Conservation (phyloP, 1,284 basidiomycete genomes). For the Pseudozyma flocculosa region DNA sequence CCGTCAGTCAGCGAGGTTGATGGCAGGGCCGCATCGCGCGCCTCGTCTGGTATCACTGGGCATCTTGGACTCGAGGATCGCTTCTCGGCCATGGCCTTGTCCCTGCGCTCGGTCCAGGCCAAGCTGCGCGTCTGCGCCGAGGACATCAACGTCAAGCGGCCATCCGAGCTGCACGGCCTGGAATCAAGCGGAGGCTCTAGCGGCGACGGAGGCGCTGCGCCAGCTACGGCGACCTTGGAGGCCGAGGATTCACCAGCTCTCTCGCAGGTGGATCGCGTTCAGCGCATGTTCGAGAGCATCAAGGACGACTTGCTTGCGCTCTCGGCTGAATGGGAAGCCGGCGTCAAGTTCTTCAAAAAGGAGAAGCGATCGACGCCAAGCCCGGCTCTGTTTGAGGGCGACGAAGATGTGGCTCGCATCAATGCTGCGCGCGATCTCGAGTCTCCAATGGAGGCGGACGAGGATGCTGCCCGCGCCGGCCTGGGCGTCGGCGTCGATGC, state of each 20-base stretch:
- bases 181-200: background rate
- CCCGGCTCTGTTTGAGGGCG: conserved; percentile 6
- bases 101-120: conserved; percentile 54
- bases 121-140: conserved; percentile 53
- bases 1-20: background rate
- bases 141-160: conserved; percentile 33
- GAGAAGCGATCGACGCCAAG: conserved; percentile 23
- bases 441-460: conserved; percentile 43
- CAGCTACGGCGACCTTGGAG: background rate
- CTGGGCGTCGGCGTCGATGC: background rate
- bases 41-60: conserved; percentile 2
- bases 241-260: conserved; percentile 4
- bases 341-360: conserved; percentile 35
- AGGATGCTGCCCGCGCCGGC: conserved; percentile 19
- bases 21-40: background rate
- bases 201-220: background rate
- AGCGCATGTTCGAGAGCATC: conserved; percentile 43
- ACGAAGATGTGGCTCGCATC: conserved; percentile 7
- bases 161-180: conserved; percentile 40
- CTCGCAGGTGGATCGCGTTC: conserved; percentile 12
- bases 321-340: conserved; percentile 53
- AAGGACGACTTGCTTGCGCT: conserved; percentile 47
- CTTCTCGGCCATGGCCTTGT: conserved; percentile 40
- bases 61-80: conserved; percentile 47
- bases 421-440: conserved; percentile 19